Base-by-base conservation (phyloP, 495 filamentous ascomycete genomes). In the Talaromyces nanjingensis region DNA sequence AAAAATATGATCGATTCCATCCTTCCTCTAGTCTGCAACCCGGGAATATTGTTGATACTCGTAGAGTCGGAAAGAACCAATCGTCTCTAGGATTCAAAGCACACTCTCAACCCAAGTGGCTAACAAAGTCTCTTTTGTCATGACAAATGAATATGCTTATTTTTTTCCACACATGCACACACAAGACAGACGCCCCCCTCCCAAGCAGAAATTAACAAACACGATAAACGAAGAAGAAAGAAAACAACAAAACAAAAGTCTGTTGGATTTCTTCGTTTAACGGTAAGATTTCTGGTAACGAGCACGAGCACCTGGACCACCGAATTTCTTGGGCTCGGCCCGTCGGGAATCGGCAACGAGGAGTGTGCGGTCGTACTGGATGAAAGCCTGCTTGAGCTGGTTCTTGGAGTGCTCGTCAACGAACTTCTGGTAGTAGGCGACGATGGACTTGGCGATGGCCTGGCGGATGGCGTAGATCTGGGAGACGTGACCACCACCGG, bases 331-430 rank as follows among this genome's bases (percentile, higher is more conserved):
- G 73, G 91, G 91, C 82, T 94, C 91, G 76, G 89, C 89, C 66
- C 94, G 90, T 70, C 93, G 85, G 85, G 96, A 96, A 76, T 98
- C 94, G 77, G 94, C 96, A 69, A 98, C 94, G 70, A 98, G 87
- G 66, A 98, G 84, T 76, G 91, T 96, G 70, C 94, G 88, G 85
- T 98, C 94, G 85, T 96, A 98, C 77, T 90, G 85, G 73, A 90
- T 88, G 66, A 98, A 85, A 66, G 90, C 89, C 78, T 92, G 88
- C 91, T 98, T 98, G 71, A 98, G 85, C 81, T 89, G 84, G 87
- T 97, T 98, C 91, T 98, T 98, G 83, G 89, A 89, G 87, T 98
- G 91, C 89, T 98, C 94, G 76, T 98, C 94, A 79, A 98, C 91
- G 83, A 88, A 98, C 84, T 98, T 98, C 87, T 97, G 94, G 89